phyloP scores from a whole-genome alignment of 75 land plant genomes.

The Cunninghamia lanceolata region DNA sequence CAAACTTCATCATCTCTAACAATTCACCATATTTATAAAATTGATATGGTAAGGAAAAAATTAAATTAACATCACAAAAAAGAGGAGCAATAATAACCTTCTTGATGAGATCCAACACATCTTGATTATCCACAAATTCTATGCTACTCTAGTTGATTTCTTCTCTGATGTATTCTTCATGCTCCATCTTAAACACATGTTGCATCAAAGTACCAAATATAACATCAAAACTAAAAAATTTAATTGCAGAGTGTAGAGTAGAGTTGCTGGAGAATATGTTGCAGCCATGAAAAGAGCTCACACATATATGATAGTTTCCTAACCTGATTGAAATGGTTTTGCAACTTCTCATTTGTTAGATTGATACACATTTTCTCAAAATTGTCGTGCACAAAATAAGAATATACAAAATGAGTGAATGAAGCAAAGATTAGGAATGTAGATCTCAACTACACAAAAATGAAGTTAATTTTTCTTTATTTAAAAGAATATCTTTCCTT shows the following conservation, averaged over 20 bases:
- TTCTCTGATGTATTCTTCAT: conserved; percentile 90
- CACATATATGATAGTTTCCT: background rate
- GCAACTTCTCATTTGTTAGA: conserved; percentile 75
- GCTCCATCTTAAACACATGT: conserved; percentile 99
- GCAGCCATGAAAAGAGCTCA: background rate
- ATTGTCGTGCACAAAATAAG: conserved; percentile 21
- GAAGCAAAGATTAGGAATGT: background rate
- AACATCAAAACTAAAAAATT: background rate
- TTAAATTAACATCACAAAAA: background rate
- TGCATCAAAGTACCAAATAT: conserved; percentile 22
- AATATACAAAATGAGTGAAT: background rate
- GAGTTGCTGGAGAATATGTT: background rate
- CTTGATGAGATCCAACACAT: conserved; percentile 87
- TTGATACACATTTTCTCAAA: conserved; percentile 78
- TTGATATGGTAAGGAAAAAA: background rate
- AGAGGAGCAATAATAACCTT: conserved; percentile 42
- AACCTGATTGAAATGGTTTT: conserved; percentile 80
- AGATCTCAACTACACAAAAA: background rate
- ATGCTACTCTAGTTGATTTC: conserved; percentile 95
- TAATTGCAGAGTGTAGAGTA: background rate
- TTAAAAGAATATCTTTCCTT: background rate
- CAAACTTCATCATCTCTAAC: background rate
- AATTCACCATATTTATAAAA: background rate
- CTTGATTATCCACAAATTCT: conserved; percentile 95
- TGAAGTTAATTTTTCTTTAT: background rate